A percentile compares a stretch with the other conserved stretches of the same genome.
phyloP scores from a whole-genome alignment of 306 rosid genomes.

The Casuarina glauca region DNA sequence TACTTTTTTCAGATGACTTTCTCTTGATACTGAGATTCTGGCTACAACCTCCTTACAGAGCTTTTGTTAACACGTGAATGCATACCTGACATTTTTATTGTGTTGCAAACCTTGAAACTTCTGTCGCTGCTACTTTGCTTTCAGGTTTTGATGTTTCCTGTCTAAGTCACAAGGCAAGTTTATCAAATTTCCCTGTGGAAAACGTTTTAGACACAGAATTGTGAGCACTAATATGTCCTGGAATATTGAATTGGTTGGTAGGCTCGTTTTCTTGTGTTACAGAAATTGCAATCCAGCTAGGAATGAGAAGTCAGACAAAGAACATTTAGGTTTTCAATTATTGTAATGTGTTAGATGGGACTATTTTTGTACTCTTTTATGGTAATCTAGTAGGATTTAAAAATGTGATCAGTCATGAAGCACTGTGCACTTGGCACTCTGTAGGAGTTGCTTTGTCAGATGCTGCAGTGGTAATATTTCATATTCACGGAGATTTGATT shows the following conservation, averaged over 20 bases:
- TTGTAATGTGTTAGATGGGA: background rate
- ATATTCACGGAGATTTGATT: background rate
- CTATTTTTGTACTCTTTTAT: background rate
- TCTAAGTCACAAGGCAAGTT: background rate
- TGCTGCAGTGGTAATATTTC: background rate
- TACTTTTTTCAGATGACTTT: constrained; percentile 1
- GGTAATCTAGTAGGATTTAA: background rate
- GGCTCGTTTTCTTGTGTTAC: background rate
- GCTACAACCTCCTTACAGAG: background rate
- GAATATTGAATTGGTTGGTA: background rate
- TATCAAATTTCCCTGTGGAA: background rate
- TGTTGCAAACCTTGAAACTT: background rate
- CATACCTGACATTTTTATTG: background rate
- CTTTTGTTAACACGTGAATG: constrained; percentile 1
- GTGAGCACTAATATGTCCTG: background rate
- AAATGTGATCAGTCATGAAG: background rate
- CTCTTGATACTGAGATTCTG: background rate
- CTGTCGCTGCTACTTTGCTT: no score
- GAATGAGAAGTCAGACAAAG: no score
- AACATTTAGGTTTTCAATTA: no score
- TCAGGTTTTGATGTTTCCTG: background rate
- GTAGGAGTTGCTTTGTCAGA: background rate
- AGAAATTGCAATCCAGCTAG: background rate
- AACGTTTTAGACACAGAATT: background rate
- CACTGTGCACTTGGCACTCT: background rate